These are phyloP conservation scores for Amanita molliuscula DNA, from an alignment of 768 basidiomycete species.

Conservation along the genomic window DNA sequence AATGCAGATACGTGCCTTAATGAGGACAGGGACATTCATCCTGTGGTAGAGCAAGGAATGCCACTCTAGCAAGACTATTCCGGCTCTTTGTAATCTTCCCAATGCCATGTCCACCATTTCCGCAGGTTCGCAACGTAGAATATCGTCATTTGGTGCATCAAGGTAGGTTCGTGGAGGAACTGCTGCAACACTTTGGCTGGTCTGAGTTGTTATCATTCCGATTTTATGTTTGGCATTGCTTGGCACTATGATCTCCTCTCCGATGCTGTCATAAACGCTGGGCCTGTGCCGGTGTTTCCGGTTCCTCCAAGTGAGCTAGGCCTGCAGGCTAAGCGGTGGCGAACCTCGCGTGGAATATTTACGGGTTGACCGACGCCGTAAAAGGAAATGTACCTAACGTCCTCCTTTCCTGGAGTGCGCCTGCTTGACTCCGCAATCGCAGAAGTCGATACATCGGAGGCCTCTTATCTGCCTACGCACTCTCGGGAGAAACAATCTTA, in stretches of 20 bases:
- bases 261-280: no score
- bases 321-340: no score
- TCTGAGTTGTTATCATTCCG: slow-evolving; percentile 3
- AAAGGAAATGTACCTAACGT: no score
- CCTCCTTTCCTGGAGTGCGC: no score
- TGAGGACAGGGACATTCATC: slow-evolving; percentile 17
- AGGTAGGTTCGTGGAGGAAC: slow-evolving; percentile 2
- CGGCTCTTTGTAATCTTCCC: slow-evolving; percentile 11
- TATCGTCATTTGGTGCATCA: slow-evolving; percentile 2
- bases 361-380: no score
- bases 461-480: slow-evolving; percentile 65
- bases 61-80: slow-evolving; percentile 18
- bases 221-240: no score
- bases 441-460: slow-evolving; percentile 67
- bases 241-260: no score
- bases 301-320: no score
- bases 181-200: neutral
- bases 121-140: slow-evolving; percentile 11
- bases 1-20: slow-evolving; percentile 11
- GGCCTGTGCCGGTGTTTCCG: no score
- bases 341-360: no score
- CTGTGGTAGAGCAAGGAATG: slow-evolving; percentile 15
- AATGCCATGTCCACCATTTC: slow-evolving; percentile 19
- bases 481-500: slow-evolving; percentile 50
- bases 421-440: no score